These are phyloP conservation scores for Opeltia flavorubescens DNA, from an alignment of 495 filamentous ascomycete species.

Conservation along the genomic window DNA sequence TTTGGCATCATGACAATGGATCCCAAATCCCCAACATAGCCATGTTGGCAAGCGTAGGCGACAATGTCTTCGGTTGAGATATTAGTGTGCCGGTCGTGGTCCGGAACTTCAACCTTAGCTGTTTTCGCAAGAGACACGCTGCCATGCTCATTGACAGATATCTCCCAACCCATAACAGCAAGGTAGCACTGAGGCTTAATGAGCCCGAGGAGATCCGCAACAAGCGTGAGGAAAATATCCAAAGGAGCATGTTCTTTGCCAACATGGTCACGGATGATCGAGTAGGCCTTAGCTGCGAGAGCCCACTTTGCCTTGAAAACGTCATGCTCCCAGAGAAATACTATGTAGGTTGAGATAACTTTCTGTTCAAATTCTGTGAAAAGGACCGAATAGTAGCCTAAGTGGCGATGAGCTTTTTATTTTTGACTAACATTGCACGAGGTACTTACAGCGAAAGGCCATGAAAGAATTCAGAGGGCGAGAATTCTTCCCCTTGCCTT, in stretches of 20 bases:
- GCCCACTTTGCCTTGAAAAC: conserved; percentile 33
- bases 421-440: background rate
- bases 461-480: conserved; percentile 34
- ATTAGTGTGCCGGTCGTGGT: conserved; percentile 14
- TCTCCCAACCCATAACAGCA: conserved; percentile 24
- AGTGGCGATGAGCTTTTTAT: conserved; percentile 10
- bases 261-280: conserved; percentile 30
- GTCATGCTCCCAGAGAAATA: conserved; percentile 30
- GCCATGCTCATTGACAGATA: conserved; percentile 13
- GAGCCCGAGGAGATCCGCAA: conserved; percentile 26
- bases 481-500: conserved; percentile 3
- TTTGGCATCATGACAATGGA: background rate
- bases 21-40: background rate
- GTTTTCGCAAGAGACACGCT: background rate
- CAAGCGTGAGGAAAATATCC: conserved; percentile 23
- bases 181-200: conserved; percentile 25
- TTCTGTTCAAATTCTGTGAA: conserved; percentile 30
- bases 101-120: conserved; percentile 1
- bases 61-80: conserved; percentile 25
- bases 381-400: conserved; percentile 27
- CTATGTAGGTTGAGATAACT: conserved; percentile 27
- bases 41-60: background rate
- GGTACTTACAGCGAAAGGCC: conserved; percentile 31
- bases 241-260: conserved; percentile 25
- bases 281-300: conserved; percentile 34